These are phyloP conservation scores for Blastosporella zonata DNA, from an alignment of 1,284 basidiomycete genomes.

Conservation along the genomic window DNA sequence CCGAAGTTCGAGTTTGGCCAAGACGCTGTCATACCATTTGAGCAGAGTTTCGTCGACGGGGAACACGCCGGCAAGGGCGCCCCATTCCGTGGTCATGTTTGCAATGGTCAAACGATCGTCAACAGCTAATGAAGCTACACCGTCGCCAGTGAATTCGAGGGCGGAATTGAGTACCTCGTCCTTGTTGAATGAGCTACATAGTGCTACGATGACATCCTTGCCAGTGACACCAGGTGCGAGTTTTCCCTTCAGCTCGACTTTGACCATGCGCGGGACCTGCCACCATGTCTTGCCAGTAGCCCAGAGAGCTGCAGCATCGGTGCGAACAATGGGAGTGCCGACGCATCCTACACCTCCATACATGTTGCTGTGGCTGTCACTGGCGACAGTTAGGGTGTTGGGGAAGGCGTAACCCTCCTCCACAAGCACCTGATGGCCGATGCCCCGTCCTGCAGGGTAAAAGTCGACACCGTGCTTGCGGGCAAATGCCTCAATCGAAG, in stretches of 20 bases:
- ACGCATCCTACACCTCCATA: slow-evolving; percentile 98
- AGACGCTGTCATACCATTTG: slow-evolving; percentile 84
- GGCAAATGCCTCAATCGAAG: slow-evolving; percentile 90
- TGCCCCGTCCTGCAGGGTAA: slow-evolving; percentile 97
- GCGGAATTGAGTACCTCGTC: slow-evolving; percentile 99
- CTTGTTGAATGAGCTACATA: slow-evolving; percentile 95
- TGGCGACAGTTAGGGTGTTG: slow-evolving; percentile 89
- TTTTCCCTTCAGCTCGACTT: slow-evolving; percentile 86
- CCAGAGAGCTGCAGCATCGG: slow-evolving; percentile 95
- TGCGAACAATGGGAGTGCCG: slow-evolving; percentile 94
- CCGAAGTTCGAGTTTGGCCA: slow-evolving; percentile 77
- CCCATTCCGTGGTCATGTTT: slow-evolving; percentile 99
- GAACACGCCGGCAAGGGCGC: slow-evolving; percentile 94
- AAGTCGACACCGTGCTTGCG: slow-evolving; percentile 88
- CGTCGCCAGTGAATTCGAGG: slow-evolving; percentile 96
- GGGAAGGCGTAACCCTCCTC: slow-evolving; percentile 98
- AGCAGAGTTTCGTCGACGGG: slow-evolving; percentile 85
- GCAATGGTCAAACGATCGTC: slow-evolving; percentile 95
- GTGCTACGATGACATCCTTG: slow-evolving; percentile 97
- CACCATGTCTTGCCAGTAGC: slow-evolving; percentile 99
- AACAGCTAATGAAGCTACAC: slow-evolving; percentile 76
- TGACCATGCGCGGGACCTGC: slow-evolving; percentile 97
- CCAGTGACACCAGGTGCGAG: slow-evolving; percentile 91
- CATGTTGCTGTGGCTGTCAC: slow-evolving; percentile 98
- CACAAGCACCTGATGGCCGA: slow-evolving; percentile 93